These are phyloP conservation scores for Sparassis latifolia DNA, from an alignment of 1,284 basidiomycete genomes.

Conservation along the genomic window DNA sequence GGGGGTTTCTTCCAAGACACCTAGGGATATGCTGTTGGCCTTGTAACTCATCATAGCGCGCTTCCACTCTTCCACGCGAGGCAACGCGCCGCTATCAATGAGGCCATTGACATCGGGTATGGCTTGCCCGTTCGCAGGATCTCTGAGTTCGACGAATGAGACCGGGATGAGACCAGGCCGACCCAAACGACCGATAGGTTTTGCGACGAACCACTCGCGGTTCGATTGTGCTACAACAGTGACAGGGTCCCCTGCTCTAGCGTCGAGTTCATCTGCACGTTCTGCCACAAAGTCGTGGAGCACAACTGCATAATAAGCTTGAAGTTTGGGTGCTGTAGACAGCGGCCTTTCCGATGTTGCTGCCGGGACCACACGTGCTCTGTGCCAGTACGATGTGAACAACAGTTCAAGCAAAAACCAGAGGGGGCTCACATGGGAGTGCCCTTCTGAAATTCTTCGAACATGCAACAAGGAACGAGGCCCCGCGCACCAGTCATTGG, in stretches of 20 bases:
- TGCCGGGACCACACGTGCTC: conserved; percentile 2
- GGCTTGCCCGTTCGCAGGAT: conserved; percentile 79
- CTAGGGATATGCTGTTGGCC: conserved; percentile 91
- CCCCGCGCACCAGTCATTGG: conserved; percentile 90
- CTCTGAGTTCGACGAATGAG: conserved; percentile 93
- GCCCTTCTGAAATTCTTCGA: conserved; percentile 84
- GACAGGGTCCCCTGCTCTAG: conserved; percentile 89
- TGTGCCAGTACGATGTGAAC: too few species aligned
- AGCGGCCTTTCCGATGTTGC: conserved; percentile 7
- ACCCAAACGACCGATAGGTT: conserved; percentile 91
- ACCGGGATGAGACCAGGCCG: conserved; percentile 96
- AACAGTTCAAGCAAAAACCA: background rate
- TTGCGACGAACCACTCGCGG: conserved; percentile 86
- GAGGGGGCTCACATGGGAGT: conserved; percentile 45
- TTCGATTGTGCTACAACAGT: conserved; percentile 90
- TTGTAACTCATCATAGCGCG: conserved; percentile 93
- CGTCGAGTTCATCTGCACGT: conserved; percentile 93
- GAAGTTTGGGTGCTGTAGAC: conserved; percentile 37
- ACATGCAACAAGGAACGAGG: conserved; percentile 79
- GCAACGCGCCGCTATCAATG: conserved; percentile 82
- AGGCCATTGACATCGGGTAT: conserved; percentile 71
- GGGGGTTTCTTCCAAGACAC: conserved; percentile 68
- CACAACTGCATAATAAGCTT: conserved; percentile 87
- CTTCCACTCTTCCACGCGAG: conserved; percentile 98
- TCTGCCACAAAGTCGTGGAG: conserved; percentile 95